These are phyloP conservation scores for Pneumocystis oryctolagi DNA, from an alignment of 1,139 yeast species.

Conservation along the genomic window DNA sequence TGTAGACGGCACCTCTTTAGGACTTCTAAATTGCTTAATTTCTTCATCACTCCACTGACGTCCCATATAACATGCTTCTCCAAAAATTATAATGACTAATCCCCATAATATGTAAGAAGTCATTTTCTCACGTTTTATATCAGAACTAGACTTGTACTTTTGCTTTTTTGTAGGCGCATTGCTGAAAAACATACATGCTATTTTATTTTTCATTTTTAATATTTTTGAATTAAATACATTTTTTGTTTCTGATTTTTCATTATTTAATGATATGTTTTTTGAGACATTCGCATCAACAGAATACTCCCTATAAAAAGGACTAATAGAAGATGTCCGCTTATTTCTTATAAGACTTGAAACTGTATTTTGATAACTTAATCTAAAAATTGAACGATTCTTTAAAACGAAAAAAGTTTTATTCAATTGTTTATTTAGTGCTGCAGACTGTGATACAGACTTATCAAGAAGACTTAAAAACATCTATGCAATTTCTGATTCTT, in stretches of 20 bases:
- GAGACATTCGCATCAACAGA: neutral
- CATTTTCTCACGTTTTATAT: conserved; percentile 33
- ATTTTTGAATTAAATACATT: conserved; percentile 1
- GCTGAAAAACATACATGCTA: conserved; percentile 14
- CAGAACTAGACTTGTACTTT: conserved; percentile 27
- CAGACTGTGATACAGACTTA: neutral
- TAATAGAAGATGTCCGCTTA: neutral
- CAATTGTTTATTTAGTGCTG: neutral
- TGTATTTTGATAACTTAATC: neutral
- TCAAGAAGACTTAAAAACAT: neutral
- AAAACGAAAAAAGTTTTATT: neutral
- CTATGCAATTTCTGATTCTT: neutral
- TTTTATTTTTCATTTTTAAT: conserved; percentile 3
- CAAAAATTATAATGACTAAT: conserved; percentile 33
- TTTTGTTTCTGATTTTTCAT: neutral
- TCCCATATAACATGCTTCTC: conserved; percentile 58
- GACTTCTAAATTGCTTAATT: conserved; percentile 36
- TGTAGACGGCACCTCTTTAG: conserved; percentile 26
- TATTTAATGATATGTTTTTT: neutral
- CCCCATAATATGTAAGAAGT: conserved; percentile 52
- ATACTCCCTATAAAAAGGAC: neutral
- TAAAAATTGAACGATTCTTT: neutral
- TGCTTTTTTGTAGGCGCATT: conserved; percentile 4
- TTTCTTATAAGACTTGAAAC: neutral
- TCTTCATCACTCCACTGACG: conserved; percentile 71